Evolutionary conservation across 1,284 basidiomycete genomes (phyloP).

Genomic region (Melampsora americana): DNA sequence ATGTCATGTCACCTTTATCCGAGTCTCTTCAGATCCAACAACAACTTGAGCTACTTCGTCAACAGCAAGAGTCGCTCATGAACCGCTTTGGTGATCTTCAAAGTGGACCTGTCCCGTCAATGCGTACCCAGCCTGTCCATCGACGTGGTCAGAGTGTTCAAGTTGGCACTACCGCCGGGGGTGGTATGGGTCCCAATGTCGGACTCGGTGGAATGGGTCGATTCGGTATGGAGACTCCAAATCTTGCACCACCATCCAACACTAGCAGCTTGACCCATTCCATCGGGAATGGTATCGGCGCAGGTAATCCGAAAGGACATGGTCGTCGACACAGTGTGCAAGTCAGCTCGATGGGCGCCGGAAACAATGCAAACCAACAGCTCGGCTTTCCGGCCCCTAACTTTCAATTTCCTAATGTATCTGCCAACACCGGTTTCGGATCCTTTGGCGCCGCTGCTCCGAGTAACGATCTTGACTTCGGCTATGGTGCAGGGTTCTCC

Average conservation of each 20-base stretch:
- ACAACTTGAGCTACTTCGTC: constrained; percentile 56
- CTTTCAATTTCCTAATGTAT: constrained; percentile 50
- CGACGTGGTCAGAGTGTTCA: constrained; percentile 46
- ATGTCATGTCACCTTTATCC: constrained; percentile 48
- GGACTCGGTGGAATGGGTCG: constrained; percentile 41
- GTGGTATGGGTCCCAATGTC: constrained; percentile 48
- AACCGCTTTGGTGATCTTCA: constrained; percentile 52
- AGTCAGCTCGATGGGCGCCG: constrained; percentile 58
- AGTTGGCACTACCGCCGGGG: constrained; percentile 50
- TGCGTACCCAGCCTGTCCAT: constrained; percentile 44
- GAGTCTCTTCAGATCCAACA: constrained; percentile 57
- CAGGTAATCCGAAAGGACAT: constrained; percentile 64
- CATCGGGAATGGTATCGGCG: constrained; percentile 43
- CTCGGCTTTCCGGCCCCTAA: constrained; percentile 18
- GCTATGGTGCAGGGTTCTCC: constrained; percentile 63
- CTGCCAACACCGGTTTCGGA: constrained; percentile 49
- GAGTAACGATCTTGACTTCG: constrained; percentile 42
- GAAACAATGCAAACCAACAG: constrained; percentile 48
- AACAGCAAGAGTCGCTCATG: constrained; percentile 56
- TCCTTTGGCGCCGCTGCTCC: constrained; percentile 19
- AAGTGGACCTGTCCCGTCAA: not conserved
- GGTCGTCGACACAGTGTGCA: constrained; percentile 91
- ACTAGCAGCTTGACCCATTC: not conserved
- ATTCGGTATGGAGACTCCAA: constrained; percentile 46
- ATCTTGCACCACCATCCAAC: constrained; percentile 38